These are phyloP conservation scores for Ganoderma lingzhi DNA, from an alignment of 1,284 basidiomycete species.

Conservation along the genomic window DNA sequence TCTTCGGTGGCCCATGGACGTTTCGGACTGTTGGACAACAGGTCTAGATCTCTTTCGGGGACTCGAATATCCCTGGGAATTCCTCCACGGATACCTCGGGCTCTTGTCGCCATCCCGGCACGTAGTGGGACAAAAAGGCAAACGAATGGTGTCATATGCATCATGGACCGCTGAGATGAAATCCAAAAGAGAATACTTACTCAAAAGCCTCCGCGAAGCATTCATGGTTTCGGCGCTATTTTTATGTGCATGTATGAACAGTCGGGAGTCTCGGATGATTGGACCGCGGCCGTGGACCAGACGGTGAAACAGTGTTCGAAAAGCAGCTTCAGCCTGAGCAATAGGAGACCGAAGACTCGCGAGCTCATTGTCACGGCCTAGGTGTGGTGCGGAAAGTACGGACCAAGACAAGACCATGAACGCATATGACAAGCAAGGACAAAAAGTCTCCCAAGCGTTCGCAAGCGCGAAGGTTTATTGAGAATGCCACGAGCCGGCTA, in stretches of 20 bases:
- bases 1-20: not conserved
- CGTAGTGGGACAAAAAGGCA: not conserved
- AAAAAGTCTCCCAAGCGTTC: not conserved
- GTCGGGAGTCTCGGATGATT: not conserved
- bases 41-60: too few relatives aligned
- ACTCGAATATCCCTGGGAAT: too few relatives aligned
- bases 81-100: not conserved
- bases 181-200: not conserved
- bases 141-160: not conserved
- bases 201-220: conserved; percentile 1
- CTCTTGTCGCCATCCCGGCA: not conserved
- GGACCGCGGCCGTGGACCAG: not conserved
- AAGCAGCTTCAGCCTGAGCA: not conserved
- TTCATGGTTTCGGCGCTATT: not conserved
- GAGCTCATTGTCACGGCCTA: not conserved
- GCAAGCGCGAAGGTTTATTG: not conserved
- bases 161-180: not conserved
- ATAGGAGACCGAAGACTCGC: not conserved
- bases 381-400: not conserved
- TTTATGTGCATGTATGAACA: not conserved
- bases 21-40: not conserved
- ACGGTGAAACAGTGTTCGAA: not conserved
- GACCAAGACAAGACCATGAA: not conserved
- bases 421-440: not conserved
- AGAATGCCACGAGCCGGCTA: not conserved